A percentile compares a stretch with the other conserved stretches of the same genome.
phyloP scores from a whole-genome alignment of 768 basidiomycete species.

The Mycena kentingensis region DNA sequence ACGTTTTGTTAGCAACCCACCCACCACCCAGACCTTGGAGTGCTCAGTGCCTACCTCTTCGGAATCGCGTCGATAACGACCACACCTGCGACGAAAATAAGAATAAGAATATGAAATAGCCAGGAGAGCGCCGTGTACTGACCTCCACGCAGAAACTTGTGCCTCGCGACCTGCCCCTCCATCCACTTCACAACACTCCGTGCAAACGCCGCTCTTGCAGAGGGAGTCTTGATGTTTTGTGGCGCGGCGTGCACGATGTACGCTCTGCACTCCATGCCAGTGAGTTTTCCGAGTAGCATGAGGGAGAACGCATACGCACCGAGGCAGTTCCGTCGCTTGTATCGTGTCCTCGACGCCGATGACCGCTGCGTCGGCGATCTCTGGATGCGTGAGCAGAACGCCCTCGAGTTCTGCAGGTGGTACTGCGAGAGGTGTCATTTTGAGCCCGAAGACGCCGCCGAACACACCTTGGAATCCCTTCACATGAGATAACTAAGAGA shows the following conservation, averaged over 20 bases:
- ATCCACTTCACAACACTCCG: conserved; percentile 54
- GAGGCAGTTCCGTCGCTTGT: conserved; percentile 67
- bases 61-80: conserved; percentile 52
- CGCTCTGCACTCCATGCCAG: conserved; percentile 36
- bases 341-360: conserved; percentile 56
- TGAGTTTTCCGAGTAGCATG: not conserved
- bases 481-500: not conserved
- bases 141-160: conserved; percentile 67
- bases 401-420: conserved; percentile 72
- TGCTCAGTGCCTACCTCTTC: conserved; percentile 49
- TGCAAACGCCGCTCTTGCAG: conserved; percentile 39
- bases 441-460: not conserved
- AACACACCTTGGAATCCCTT: conserved; percentile 17
- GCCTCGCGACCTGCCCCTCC: conserved; percentile 51
- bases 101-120: not conserved
- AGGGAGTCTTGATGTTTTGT: conserved; percentile 14
- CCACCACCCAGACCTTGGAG: not conserved
- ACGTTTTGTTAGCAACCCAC: not conserved
- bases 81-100: conserved; percentile 44
- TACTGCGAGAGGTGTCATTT: conserved; percentile 34
- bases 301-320: conserved; percentile 35
- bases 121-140: conserved; percentile 10
- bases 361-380: conserved; percentile 66
- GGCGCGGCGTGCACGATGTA: conserved; percentile 45
- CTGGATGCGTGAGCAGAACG: conserved; percentile 57